Percentiles rank a stretch among this genome's conserved stretches.
Conservation (phyloP, 1,139 yeast species). For the Arxiozyma telluris region DNA sequence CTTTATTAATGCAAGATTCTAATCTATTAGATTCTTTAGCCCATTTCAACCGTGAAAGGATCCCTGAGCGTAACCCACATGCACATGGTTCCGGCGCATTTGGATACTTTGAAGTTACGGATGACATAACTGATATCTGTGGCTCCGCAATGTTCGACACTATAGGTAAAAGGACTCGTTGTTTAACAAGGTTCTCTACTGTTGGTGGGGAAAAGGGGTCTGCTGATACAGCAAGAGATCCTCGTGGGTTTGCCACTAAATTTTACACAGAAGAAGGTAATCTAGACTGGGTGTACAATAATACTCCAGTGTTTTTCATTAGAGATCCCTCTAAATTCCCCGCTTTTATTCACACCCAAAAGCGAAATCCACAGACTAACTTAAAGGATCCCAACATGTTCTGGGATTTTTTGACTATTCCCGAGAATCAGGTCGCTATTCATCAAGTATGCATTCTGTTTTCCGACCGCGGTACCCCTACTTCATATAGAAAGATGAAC, state of each 20-base stretch:
- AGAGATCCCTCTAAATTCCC: constrained; percentile 55
- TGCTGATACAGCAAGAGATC: constrained; percentile 51
- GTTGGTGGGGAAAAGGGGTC: constrained; percentile 55
- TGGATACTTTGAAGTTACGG: constrained; percentile 53
- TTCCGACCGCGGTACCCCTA: constrained; percentile 64
- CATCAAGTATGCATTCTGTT: constrained; percentile 58
- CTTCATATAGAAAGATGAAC: constrained; percentile 55
- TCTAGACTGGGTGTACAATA: constrained; percentile 54
- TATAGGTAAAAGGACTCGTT: constrained; percentile 42
- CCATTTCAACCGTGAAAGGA: constrained; percentile 55
- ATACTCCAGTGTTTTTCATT: constrained; percentile 51
- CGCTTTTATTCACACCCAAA: constrained; percentile 54
- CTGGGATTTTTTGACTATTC: constrained; percentile 56
- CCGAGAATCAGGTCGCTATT: constrained; percentile 50
- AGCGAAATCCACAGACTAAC: constrained; percentile 74
- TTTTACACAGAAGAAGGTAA: constrained; percentile 53
- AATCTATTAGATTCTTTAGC: constrained; percentile 47
- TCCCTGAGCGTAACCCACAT: constrained; percentile 58
- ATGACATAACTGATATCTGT: constrained; percentile 45
- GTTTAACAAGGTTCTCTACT: constrained; percentile 47
- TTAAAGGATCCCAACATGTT: constrained; percentile 68
- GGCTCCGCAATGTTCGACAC: constrained; percentile 41
- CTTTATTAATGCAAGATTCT: constrained; percentile 48
- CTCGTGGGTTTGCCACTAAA: constrained; percentile 51
- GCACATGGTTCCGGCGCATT: constrained; percentile 60